These are phyloP conservation scores for Aspergillus caelatus DNA, from an alignment of 2,329 filamentous ascomycete genomes.

Conservation along the genomic window DNA sequence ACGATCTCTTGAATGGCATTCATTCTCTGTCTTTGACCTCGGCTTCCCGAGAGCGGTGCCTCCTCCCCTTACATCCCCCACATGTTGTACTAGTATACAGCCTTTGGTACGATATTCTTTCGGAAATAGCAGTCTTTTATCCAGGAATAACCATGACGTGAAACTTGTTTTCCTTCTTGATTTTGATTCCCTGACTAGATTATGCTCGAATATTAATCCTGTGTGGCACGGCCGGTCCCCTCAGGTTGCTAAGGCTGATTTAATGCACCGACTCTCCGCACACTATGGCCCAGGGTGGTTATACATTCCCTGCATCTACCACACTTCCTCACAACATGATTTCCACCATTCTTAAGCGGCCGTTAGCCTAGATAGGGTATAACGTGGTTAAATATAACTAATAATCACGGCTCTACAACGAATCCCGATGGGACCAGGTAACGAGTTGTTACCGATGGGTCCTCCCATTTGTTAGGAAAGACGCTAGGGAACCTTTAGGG, in stretches of 20 bases:
- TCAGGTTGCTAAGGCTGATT: neutral
- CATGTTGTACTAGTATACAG: neutral
- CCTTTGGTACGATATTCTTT: neutral
- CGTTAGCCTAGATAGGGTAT: neutral
- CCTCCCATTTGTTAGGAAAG: neutral
- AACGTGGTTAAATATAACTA: neutral
- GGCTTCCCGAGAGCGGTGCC: neutral
- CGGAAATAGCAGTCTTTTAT: neutral
- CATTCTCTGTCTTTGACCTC: neutral
- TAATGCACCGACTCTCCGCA: neutral
- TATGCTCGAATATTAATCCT: neutral
- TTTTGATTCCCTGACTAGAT: neutral
- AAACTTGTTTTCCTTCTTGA: neutral
- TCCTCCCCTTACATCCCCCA: neutral
- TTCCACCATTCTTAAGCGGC: neutral
- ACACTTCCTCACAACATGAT: neutral
- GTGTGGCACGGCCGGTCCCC: neutral
- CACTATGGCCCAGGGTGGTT: neutral
- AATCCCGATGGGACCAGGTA: neutral
- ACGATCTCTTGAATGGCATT: neutral
- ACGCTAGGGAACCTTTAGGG: neutral
- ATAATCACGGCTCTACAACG: neutral
- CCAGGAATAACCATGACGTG: neutral
- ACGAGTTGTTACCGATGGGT: neutral
- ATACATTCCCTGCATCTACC: neutral